phyloP scores from a whole-genome alignment of 2,329 filamentous ascomycete species.

The Exophiala sideris region DNA sequence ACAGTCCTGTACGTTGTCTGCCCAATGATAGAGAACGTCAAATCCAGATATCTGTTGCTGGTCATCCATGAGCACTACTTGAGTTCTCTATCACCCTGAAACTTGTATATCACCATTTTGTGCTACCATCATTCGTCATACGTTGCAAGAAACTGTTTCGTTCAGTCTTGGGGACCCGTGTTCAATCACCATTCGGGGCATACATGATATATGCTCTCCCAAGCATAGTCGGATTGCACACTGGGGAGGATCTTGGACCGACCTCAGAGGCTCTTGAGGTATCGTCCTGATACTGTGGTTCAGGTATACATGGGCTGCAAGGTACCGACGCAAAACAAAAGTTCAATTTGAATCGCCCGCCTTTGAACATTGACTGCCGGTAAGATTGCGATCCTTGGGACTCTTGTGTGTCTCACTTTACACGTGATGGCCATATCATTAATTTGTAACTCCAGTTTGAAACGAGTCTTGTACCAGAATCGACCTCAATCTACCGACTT shows the following conservation, averaged over 20 bases:
- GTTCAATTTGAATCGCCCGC: slow-evolving; percentile 5
- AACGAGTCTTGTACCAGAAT: slow-evolving; percentile 4
- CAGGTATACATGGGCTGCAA: too few species aligned
- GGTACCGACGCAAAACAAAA: too few species aligned
- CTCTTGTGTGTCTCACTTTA: not conserved
- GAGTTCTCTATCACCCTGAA: not conserved
- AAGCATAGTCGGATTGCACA: not conserved
- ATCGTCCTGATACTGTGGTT: too few species aligned
- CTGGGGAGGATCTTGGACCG: not conserved
- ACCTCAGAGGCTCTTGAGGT: too few species aligned
- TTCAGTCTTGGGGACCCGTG: not conserved
- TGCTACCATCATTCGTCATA: not conserved
- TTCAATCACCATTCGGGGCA: too few species aligned
- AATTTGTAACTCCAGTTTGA: slow-evolving; percentile 3
- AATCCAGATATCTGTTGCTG: slow-evolving; percentile 14
- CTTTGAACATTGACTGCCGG: slow-evolving; percentile 9
- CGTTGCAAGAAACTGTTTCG: not conserved
- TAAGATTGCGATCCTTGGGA: slow-evolving; percentile 9
- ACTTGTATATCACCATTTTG: slow-evolving; percentile 10
- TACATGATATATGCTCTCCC: too few species aligned
- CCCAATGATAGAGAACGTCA: slow-evolving; percentile 10
- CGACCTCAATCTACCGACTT: not conserved
- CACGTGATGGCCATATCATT: slow-evolving; percentile 11
- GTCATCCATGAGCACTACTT: not conserved
- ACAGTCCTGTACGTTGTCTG: slow-evolving; percentile 7